Evolutionary conservation across 208 protist species (phyloP).

Genomic region (Leishmania turanica): DNA sequence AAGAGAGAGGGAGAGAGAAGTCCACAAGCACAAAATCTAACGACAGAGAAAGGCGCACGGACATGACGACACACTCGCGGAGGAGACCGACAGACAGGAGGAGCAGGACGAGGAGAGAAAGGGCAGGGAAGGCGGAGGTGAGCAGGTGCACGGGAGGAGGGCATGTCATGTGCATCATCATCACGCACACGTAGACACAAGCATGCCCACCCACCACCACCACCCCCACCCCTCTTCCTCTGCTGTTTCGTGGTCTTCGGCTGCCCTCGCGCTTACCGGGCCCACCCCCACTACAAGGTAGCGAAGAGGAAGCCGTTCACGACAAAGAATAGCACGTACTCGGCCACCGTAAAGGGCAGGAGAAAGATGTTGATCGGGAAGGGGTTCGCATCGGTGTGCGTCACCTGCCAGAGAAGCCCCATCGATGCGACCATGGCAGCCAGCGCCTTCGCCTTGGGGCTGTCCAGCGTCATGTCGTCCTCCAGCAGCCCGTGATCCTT

Average conservation of each 20-base stretch:
- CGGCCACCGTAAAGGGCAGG: slow-evolving; percentile 58
- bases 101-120: neutral
- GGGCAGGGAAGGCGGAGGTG: neutral
- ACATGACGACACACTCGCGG: too few relatives aligned
- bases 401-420: slow-evolving; percentile 79
- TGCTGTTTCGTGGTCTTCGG: neutral
- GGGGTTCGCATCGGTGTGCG: slow-evolving; percentile 46
- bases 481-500: slow-evolving; percentile 45
- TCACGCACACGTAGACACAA: neutral
- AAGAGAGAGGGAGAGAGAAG: neutral
- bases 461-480: slow-evolving; percentile 43
- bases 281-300: slow-evolving; percentile 6
- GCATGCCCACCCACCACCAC: neutral
- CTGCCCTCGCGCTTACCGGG: neutral
- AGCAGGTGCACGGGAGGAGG: neutral
- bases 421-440: slow-evolving; percentile 50
- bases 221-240: too few relatives aligned
- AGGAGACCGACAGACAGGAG: neutral
- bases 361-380: slow-evolving; percentile 85
- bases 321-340: slow-evolving; percentile 45
- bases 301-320: slow-evolving; percentile 39
- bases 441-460: slow-evolving; percentile 41
- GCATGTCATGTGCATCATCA: neutral
- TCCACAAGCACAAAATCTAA: neutral
- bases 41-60: neutral